Evolutionary conservation across 73 alveolate species (phyloP).

Genomic region (Symbiodinium pilosum): DNA sequence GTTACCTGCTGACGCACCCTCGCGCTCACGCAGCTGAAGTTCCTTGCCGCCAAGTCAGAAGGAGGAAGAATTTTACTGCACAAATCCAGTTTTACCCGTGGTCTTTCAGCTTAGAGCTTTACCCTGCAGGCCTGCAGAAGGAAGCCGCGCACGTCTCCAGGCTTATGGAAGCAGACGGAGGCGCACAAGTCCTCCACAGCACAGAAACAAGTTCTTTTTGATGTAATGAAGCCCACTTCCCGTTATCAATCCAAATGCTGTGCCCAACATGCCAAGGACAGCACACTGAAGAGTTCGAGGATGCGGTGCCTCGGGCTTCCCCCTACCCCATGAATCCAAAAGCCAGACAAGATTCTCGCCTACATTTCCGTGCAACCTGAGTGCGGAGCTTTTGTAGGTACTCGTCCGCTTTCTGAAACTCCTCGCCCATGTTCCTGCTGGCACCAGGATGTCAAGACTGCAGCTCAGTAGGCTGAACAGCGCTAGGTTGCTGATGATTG

Average conservation of each 20-base stretch:
- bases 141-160: conserved; percentile 88
- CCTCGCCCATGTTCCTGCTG: conserved; percentile 31
- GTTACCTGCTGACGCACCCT: conserved; percentile 87
- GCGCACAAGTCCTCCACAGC: conserved; percentile 49
- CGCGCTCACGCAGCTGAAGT: conserved; percentile 69
- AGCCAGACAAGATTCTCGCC: not conserved
- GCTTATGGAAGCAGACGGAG: conserved; percentile 93
- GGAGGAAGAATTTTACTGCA: no score
- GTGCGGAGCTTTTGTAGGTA: conserved; percentile 38
- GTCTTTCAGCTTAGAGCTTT: not conserved
- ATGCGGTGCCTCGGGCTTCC: conserved; percentile 50
- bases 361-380: not conserved
- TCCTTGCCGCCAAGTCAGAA: conserved; percentile 42
- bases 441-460: no score
- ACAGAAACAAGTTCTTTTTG: no score
- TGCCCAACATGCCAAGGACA: not conserved
- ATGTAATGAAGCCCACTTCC: no score
- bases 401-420: conserved; percentile 78
- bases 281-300: conserved; percentile 70
- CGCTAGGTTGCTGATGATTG: no score
- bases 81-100: not conserved
- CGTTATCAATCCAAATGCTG: no score
- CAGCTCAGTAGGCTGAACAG: no score
- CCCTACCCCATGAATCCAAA: not conserved
- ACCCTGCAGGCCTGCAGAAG: conserved; percentile 30